A percentile compares a stretch with the other conserved stretches of the same genome.
Evolutionary conservation across 495 filamentous ascomycete species (phyloP).

Genomic region (Penicillium longicatenatum): DNA sequence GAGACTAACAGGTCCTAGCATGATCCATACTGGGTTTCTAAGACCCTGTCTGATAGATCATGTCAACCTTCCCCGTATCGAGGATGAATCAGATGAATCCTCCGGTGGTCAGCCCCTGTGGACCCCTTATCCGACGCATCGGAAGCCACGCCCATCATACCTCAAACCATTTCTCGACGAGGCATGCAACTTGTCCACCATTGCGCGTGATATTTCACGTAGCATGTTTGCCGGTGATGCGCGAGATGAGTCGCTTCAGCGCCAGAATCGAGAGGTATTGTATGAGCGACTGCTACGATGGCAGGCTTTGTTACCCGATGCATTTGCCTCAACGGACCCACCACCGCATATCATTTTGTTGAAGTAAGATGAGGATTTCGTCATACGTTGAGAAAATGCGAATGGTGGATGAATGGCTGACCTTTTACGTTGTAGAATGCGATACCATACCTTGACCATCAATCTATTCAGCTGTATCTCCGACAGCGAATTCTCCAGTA

Average conservation of each 20-base stretch:
- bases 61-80: slow-evolving; percentile 36
- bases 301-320: slow-evolving; percentile 35
- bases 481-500: slow-evolving; percentile 17
- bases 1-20: slow-evolving; percentile 21
- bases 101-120: slow-evolving; percentile 29
- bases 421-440: slow-evolving; percentile 32
- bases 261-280: slow-evolving; percentile 32
- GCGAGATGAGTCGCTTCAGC: slow-evolving; percentile 13
- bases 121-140: slow-evolving; percentile 44
- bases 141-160: slow-evolving; percentile 32
- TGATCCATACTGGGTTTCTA: slow-evolving; percentile 46
- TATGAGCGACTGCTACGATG: slow-evolving; percentile 37
- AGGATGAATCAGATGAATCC: slow-evolving; percentile 7
- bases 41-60: slow-evolving; percentile 39
- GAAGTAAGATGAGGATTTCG: slow-evolving; percentile 26
- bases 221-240: slow-evolving; percentile 34
- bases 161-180: slow-evolving; percentile 43
- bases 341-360: slow-evolving; percentile 45
- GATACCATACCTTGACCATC: slow-evolving; percentile 41
- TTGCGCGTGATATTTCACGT: slow-evolving; percentile 45
- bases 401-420: not conserved
- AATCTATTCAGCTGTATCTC: slow-evolving; percentile 41
- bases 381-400: not conserved
- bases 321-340: slow-evolving; percentile 28
- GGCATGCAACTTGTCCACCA: slow-evolving; percentile 42